Base-by-base conservation (phyloP, 768 basidiomycete species). In the Pseudohyphozyma bogoriensis region DNA sequence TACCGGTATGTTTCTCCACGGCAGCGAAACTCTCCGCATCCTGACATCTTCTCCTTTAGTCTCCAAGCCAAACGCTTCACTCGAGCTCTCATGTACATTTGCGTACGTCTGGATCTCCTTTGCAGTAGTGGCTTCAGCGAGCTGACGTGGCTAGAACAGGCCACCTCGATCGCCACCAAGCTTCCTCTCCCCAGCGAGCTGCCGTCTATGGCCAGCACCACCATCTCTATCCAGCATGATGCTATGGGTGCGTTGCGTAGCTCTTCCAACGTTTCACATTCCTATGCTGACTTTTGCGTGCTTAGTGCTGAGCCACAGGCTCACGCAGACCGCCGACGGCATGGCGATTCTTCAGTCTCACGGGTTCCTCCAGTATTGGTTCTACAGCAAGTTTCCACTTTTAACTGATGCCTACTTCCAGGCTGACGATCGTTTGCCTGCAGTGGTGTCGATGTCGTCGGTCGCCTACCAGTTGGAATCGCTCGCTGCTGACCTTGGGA, bases 151-250 rank as follows among this genome's bases (percentile, higher is more conserved):
- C n/a, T n/a, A n/a, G n/a, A n/a, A n/a, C n/a, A n/a, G n/a, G 68
- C 71, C 3, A 65, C 69, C 36, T 66, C 65, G 13, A 47, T 72
- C 29, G 54, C 64, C 10, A 56, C 68, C 15, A 72, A 72, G 55
- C 24, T 47, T 15, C 71, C 72, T 3, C 62, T 72, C 12, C 66
- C 69, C 7, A 49, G 61, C 22, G 69, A 68, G 20, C 54, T 66
- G 22, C 69, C 68, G 1, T 31, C 53, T 18, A 54, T 59, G 60
- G 33, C 42, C 52, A 39, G 39, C 22, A 45, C 55, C 24, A 13
- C 63, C 1, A 31, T 46, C 11, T 56, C 65, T 26, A 54, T 68
- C 50, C 42, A 69, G 22, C 65, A 67, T 62, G 65, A 66, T 32
- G 64, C 67, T 10, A 37, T 18, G 37, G 11, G 37, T 10, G 37